A percentile compares a stretch with the other conserved stretches of the same genome.
phyloP scores from a whole-genome alignment of 1,284 basidiomycete species.

The Leccinum solheimii region DNA sequence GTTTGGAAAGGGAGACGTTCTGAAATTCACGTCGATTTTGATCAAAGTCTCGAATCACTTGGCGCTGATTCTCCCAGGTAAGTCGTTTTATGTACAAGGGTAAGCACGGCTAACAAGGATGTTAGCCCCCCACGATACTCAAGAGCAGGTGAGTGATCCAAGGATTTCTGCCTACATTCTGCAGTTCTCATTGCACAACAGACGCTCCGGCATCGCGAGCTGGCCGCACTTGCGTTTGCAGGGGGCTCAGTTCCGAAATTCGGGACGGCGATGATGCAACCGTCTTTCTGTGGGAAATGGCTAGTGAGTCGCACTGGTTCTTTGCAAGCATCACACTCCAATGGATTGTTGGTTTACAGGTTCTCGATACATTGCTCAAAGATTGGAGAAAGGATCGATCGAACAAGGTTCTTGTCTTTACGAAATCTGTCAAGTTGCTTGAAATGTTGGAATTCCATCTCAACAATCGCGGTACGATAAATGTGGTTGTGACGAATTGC shows the following conservation, averaged over 20 bases:
- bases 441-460: conserved; percentile 78
- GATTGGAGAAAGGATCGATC: conserved; percentile 62
- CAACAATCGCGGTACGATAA: conserved; percentile 45
- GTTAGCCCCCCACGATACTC: conserved; percentile 58
- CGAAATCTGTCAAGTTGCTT: conserved; percentile 80
- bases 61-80: conserved; percentile 76
- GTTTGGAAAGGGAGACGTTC: conserved; percentile 59
- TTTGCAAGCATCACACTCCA: not conserved
- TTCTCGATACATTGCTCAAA: conserved; percentile 62
- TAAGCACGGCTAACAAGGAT: conserved; percentile 3
- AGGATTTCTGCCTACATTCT: not conserved
- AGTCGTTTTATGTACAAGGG: conserved; percentile 5
- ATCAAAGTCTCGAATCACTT: conserved; percentile 88
- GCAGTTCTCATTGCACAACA: conserved; percentile 29
- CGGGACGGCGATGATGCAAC: conserved; percentile 57
- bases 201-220: conserved; percentile 57
- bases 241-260: conserved; percentile 57
- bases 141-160: conserved; percentile 53
- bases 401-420: conserved; percentile 86
- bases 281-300: conserved; percentile 85
- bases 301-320: conserved; percentile 43
- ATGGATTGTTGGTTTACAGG: conserved; percentile 40
- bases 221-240: conserved; percentile 59
- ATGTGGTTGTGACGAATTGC: not conserved
- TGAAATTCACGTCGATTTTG: conserved; percentile 75